Evolutionary conservation across 805 yeast genomes (phyloP).

Genomic region (Spathaspora hagerdaliae): DNA sequence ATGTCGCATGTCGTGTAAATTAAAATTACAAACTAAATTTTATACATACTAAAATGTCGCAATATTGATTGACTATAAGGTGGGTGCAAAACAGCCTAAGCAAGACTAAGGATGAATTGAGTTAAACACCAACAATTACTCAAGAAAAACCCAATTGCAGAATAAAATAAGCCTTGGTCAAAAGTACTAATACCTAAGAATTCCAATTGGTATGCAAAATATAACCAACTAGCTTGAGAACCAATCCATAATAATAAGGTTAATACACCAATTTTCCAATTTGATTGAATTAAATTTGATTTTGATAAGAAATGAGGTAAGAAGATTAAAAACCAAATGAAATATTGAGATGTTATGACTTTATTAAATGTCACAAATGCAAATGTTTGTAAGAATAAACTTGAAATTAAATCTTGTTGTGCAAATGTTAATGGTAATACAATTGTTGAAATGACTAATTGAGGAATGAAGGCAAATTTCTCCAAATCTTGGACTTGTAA

Average conservation of each 20-base stretch:
- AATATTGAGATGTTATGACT: slow-evolving; percentile 91
- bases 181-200: slow-evolving; percentile 70
- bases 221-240: slow-evolving; percentile 76
- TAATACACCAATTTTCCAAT: slow-evolving; percentile 30
- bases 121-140: slow-evolving; percentile 61
- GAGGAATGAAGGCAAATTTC: slow-evolving; percentile 80
- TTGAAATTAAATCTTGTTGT: slow-evolving; percentile 23
- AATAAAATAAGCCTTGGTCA: slow-evolving; percentile 51
- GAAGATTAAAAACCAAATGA: slow-evolving; percentile 88
- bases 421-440: slow-evolving; percentile 52
- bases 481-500: slow-evolving; percentile 28
- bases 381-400: slow-evolving; percentile 40
- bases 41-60: too few species aligned
- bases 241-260: slow-evolving; percentile 58
- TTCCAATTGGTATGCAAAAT: slow-evolving; percentile 73
- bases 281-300: slow-evolving; percentile 26
- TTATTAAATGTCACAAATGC: slow-evolving; percentile 43
- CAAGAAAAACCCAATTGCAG: slow-evolving; percentile 56
- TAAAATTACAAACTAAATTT: too few species aligned
- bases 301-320: slow-evolving; percentile 66
- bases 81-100: too few species aligned
- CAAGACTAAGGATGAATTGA: slow-evolving; percentile 39
- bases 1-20: too few species aligned
- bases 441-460: slow-evolving; percentile 55
- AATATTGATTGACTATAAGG: too few species aligned